Percentiles rank a stretch among this genome's conserved stretches.
phyloP scores from a whole-genome alignment of 169 alveolate genomes.

The Plasmodium coatneyi region DNA sequence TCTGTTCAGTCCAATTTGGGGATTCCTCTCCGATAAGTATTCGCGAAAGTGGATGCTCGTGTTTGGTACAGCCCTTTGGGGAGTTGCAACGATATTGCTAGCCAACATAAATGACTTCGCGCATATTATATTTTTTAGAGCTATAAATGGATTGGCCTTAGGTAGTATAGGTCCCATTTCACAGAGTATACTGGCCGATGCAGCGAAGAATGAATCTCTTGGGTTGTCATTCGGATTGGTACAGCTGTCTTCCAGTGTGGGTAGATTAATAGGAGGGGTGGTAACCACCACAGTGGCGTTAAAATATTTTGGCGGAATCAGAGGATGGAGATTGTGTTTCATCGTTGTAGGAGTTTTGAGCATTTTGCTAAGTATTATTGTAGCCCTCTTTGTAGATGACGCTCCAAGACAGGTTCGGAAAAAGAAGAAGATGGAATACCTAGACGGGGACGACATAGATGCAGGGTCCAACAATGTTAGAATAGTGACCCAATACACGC shows the following conservation, averaged over 20 bases:
- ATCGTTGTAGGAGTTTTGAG: constrained; percentile 85
- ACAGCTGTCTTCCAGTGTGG: constrained; percentile 88
- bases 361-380: constrained; percentile 80
- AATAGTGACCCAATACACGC: not conserved
- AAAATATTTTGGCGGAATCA: constrained; percentile 80
- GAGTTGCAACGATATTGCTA: constrained; percentile 86
- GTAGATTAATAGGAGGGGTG: constrained; percentile 89
- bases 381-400: constrained; percentile 86
- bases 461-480: not conserved
- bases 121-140: constrained; percentile 84
- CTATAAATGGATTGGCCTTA: constrained; percentile 86
- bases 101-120: constrained; percentile 85
- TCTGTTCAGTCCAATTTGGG: constrained; percentile 92
- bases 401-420: constrained; percentile 80
- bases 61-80: constrained; percentile 90
- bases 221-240: constrained; percentile 89
- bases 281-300: constrained; percentile 88
- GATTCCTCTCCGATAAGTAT: constrained; percentile 88
- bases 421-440: constrained; percentile 20
- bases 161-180: constrained; percentile 90
- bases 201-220: constrained; percentile 79
- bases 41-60: constrained; percentile 88
- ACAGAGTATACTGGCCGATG: constrained; percentile 89
- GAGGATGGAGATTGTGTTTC: constrained; percentile 89
- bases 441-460: constrained; percentile 3